Evolutionary conservation across 345 rosid species (phyloP).

Genomic region (Geranium rotundifolium): DNA sequence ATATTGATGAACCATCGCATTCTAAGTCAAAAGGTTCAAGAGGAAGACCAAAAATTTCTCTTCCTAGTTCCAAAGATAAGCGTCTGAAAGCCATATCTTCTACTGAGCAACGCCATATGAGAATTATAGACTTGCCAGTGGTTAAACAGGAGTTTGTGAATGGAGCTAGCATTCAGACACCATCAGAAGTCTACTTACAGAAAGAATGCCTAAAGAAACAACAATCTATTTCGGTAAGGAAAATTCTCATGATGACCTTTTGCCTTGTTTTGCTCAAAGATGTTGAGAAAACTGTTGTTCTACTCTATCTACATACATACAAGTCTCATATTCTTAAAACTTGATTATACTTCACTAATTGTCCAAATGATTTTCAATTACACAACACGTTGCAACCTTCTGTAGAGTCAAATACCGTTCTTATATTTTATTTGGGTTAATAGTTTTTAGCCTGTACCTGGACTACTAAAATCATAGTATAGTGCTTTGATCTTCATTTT

Average conservation of each 20-base stretch:
- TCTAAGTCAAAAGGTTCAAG: conserved; percentile 10
- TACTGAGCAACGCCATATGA: conserved; percentile 11
- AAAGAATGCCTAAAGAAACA: conserved; percentile 32
- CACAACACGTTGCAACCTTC: neutral
- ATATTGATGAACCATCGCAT: conserved; percentile 37
- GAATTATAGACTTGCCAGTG: conserved; percentile 8
- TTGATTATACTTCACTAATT: neutral
- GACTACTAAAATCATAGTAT: neutral
- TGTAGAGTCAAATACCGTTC: neutral
- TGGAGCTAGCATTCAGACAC: conserved; percentile 15
- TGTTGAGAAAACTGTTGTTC: neutral
- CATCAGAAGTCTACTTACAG: conserved; percentile 24
- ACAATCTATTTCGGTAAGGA: conserved; percentile 26
- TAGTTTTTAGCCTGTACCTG: neutral
- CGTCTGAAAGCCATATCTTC: conserved; percentile 15
- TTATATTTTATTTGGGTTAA: neutral
- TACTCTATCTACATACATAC: neutral
- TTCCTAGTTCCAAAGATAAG: conserved; percentile 15
- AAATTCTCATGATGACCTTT: neutral
- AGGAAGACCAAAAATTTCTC: conserved; percentile 11
- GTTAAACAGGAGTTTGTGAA: conserved; percentile 17
- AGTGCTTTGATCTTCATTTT: neutral
- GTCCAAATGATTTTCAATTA: neutral
- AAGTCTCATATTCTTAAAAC: neutral
- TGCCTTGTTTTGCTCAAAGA: neutral